Evolutionary conservation across 73 alveolate genomes (phyloP).

Genomic region (Paramecium pentaurelia): DNA sequence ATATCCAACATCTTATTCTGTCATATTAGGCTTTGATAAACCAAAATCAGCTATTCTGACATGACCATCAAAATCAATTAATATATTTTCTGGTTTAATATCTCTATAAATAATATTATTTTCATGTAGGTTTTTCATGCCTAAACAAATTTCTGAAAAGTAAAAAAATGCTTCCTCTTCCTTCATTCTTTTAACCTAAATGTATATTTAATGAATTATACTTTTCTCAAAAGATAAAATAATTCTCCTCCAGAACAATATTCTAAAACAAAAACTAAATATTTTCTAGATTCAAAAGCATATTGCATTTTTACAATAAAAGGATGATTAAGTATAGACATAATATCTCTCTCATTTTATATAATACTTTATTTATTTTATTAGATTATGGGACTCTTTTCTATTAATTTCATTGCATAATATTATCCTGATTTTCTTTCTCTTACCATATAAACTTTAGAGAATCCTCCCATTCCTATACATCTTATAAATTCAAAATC

Average conservation of each 20-base stretch:
- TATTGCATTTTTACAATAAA: constrained; percentile 81
- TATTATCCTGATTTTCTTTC: constrained; percentile 40
- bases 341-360: constrained; percentile 81
- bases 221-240: constrained; percentile 51
- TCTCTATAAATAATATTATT: constrained; percentile 69
- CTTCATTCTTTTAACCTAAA: constrained; percentile 62
- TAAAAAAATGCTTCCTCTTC: constrained; percentile 70
- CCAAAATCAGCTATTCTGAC: constrained; percentile 69
- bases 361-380: constrained; percentile 47
- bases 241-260: constrained; percentile 82
- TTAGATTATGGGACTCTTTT: constrained; percentile 18
- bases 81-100: constrained; percentile 76
- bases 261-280: constrained; percentile 84
- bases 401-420: constrained; percentile 44
- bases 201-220: neutral
- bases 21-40: constrained; percentile 62
- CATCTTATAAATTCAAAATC: constrained; percentile 53
- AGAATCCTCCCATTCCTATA: constrained; percentile 58
- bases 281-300: constrained; percentile 84
- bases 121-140: constrained; percentile 72
- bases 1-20: constrained; percentile 39
- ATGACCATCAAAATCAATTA: constrained; percentile 69
- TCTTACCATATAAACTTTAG: constrained; percentile 46
- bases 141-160: constrained; percentile 68
- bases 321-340: constrained; percentile 82